Evolutionary conservation across 1,284 basidiomycete species (phyloP), one percentile per base, ranked within the genome.

Genomic region (Blastosporella zonata): DNA sequence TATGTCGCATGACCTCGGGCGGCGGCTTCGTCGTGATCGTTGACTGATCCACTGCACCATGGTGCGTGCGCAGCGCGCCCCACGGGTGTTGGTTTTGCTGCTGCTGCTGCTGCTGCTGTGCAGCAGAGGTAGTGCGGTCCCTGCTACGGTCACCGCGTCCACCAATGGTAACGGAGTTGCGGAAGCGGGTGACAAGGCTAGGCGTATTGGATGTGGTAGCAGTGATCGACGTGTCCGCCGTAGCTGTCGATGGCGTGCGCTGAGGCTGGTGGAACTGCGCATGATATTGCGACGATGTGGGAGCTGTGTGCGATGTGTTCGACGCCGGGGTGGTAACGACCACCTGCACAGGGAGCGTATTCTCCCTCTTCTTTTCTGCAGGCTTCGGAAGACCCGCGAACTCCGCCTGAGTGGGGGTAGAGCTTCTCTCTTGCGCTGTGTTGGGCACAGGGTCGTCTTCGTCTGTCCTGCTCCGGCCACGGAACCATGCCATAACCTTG

Each of bases 31-130:
- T 91, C 7, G 95, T 97, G 55, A 98, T 82, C 33, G 88, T 96
- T 18, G 87, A 87, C 62, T 92, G 89, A 67, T 98, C 96, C 22
- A 99, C 89, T 1, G 95, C 87, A 56, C 96, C 95, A 56, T 91
- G 87, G 63, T 98, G 96, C 35, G 90, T 80, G 12, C 91, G 83
- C 45, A 98, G 72, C 47, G 81, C 81, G 29, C 75, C 75, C 50
- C 55, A 58, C 6, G 57, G 54, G 21, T 45, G 45, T 33, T 21
- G 43, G 17, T 45, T 9, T 12, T 38, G 41, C 17, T 23, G 36
- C 18, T 52, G 52, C n/a, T 22, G 36, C 9, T 13, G 33, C 33
- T 41, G 49, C 21, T 31, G 52, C 18, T 20, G 43, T 38, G 7
- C 37, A 22, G 23, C 23, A 18, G 28, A 46, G 15, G 36, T 20